phyloP scores from a whole-genome alignment of 192 early-diverging fungal species.

The Pilobolus umbonatus region DNA sequence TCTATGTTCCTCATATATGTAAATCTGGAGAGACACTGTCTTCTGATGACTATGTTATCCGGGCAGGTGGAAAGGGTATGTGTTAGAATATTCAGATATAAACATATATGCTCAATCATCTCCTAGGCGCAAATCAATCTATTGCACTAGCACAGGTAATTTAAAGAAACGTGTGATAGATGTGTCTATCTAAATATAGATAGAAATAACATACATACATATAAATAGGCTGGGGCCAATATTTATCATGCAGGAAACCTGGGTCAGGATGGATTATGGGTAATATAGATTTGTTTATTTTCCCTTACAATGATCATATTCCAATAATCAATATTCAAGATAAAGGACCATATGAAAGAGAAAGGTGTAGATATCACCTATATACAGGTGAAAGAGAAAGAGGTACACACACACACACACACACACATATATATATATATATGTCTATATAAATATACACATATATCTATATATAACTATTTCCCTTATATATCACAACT shows the following conservation, averaged over 20 bases:
- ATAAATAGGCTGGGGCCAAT: conserved; percentile 50
- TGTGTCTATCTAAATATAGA: background rate
- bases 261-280: conserved; percentile 79
- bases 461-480: background rate
- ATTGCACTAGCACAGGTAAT: conserved; percentile 71
- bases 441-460: background rate
- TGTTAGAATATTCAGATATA: background rate
- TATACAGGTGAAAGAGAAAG: conserved; percentile 47
- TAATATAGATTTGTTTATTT: conserved; percentile 3
- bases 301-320: background rate
- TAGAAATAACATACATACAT: background rate
- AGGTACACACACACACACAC: conserved; percentile 28
- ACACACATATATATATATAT: background rate
- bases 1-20: conserved; percentile 68
- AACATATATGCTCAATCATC: background rate
- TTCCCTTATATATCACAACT: background rate
- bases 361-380: conserved; percentile 63
- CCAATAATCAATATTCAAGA: background rate
- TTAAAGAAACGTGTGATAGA: background rate
- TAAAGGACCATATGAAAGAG: conserved; percentile 57
- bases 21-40: conserved; percentile 44
- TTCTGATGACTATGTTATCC: conserved; percentile 44
- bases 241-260: conserved; percentile 77
- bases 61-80: conserved; percentile 68
- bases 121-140: conserved; percentile 79